Base-by-base conservation (phyloP, 331 rosid species). In the Malus hybrid region DNA sequence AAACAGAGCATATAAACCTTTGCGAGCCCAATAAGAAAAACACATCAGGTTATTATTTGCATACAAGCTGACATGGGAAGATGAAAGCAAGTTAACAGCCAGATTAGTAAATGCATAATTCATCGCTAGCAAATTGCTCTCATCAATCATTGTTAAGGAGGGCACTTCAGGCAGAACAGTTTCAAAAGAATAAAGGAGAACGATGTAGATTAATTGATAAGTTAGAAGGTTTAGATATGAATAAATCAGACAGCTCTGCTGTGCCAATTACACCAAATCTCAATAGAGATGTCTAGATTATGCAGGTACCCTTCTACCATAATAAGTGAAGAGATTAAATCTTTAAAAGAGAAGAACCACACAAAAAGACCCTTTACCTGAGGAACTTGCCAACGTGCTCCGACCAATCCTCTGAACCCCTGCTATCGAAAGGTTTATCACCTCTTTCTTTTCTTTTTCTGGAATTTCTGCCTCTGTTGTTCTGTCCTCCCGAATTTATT, bases 401-500 rank as follows among this genome's bases (percentile, higher is more conserved):
- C 22, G 87, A 85, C 99, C 99, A 94, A 82, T 74, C 87, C 77
- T 88, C 95, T 34, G 93, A 90, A 75, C 99, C 99, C 79, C 97
- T 88, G 78, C 99, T 90, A 80, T 94, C 99, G 82, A 90, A 94
- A 32, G 97, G 96, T 57, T 84, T 92, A 74, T 76, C 91, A 33
- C 85, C 91, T 78, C 93, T 89, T 76, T 86, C 93, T 87, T 94
- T 94, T 64, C 96, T 89, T 74, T 94, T 94, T 84, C 71, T 92
- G 34, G 89, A 88, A 82, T 86, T 81, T 65, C 82, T 87, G 26
- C 88, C 93, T 65, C 76, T 83, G 63, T 71, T 84, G 72, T 79
- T 86, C 70, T 81, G 81, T 42, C 78, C 86, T 61, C 89, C 85
- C 28, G 88, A 87, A 82, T 87, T 85, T 69, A 86, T 72, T 75